These are phyloP conservation scores for Cyberlindnera lachancei DNA, from an alignment of 805 yeast genomes.

Conservation along the genomic window DNA sequence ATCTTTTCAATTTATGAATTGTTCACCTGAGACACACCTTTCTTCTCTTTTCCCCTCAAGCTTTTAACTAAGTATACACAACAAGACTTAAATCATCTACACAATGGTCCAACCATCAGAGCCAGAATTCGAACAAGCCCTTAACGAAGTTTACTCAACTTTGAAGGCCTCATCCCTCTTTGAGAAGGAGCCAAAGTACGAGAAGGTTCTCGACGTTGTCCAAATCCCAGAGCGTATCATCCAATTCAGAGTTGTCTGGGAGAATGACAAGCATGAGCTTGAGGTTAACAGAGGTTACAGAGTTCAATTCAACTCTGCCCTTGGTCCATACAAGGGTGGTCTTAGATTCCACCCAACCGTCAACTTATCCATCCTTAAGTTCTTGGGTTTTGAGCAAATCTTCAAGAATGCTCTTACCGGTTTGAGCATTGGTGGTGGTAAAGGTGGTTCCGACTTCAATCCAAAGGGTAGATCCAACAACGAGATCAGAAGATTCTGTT, in stretches of 20 bases:
- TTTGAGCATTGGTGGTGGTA: conserved; percentile 97
- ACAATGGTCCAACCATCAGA: conserved; percentile 79
- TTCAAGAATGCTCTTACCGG: conserved; percentile 98
- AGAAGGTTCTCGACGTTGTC: conserved; percentile 80
- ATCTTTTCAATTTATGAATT: too few species aligned
- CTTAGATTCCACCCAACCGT: conserved; percentile 96
- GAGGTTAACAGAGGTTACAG: conserved; percentile 97
- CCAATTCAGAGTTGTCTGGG: conserved; percentile 98
- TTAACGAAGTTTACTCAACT: conserved; percentile 84
- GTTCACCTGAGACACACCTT: not conserved
- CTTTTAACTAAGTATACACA: too few species aligned
- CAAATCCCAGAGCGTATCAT: conserved; percentile 94
- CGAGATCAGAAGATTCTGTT: conserved; percentile 96
- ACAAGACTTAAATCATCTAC: conserved; percentile 1
- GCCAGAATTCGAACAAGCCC: conserved; percentile 99
- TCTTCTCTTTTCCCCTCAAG: not conserved
- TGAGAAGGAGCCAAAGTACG: conserved; percentile 81
- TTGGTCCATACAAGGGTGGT: conserved; percentile 99
- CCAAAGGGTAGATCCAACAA: conserved; percentile 90
- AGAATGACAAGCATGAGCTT: conserved; percentile 84
- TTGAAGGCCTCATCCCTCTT: conserved; percentile 88
- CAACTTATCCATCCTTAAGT: conserved; percentile 89
- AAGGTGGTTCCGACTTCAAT: conserved; percentile 98
- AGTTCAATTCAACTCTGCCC: conserved; percentile 96
- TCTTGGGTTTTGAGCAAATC: conserved; percentile 96